Base-by-base conservation (phyloP, 371 early-diverging fungal genomes). In the Mortierella sp. region DNA sequence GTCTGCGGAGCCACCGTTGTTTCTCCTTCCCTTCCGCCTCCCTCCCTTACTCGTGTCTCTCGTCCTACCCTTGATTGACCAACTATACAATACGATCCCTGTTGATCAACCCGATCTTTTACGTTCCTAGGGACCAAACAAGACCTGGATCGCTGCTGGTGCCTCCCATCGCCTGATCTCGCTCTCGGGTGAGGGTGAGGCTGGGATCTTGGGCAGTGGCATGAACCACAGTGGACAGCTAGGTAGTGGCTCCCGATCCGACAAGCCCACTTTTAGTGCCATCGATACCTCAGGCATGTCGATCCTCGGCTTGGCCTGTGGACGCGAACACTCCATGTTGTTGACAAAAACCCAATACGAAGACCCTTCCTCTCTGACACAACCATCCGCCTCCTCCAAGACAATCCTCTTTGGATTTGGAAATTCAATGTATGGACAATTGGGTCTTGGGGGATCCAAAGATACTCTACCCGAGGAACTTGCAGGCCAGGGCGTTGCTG, bases 291-390 rank as follows among this genome's bases (percentile, higher is more conserved):
- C 69, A 5, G 80, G 72, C 11, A 56, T 68, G 56, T 57, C 70
- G 11, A 62, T 82, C 46, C 62, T 76, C 25, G 68, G 57, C 6
- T 29, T 87, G 30, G 81, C 83, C 1, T 87, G 87, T 65, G 89
- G 89, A n/a, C 83, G 89, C 4, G 89, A 89, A 45, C 89, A 89
- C 66, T 89, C 89, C 1, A 81, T 89, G 68, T 68, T 87, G 4
- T 80, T 84, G 23, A 66, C 75, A 3, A 64, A 70, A 21, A 44
- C 53, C 9, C 68, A 68, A 25, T 43, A 66, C 37, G 48, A 57
- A 29, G 25, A 18, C 4, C 25, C 37, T 0, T 37, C 47, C 21
- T 57, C 21, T n/a, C 53, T 52, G 53, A 23, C 60, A 56, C 9
- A 48, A 18, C 16, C 56, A 19, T 7, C n/a, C 9, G 29, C 67